Evolutionary conservation across 352 stramenopile genomes (phyloP), one percentile per base, ranked within the genome.

Genomic region (Pythium periplocum): DNA sequence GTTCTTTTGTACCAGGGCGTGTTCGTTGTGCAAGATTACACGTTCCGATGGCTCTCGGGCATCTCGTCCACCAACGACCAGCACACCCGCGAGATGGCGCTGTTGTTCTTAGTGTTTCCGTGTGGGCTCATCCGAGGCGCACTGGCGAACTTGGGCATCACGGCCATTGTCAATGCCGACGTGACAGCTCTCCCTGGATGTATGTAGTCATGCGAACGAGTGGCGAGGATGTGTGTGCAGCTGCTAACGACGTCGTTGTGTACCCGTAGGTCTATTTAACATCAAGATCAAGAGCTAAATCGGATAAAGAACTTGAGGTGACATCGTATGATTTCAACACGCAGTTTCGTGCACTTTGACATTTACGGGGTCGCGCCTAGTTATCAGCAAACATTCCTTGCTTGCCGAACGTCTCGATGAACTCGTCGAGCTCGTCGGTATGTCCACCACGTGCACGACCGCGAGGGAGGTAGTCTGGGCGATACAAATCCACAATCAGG

Each of bases 11-110:
- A 12, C 7, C 44, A 87, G 77, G 85, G 85, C 44, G 83, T 95
- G 37, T 96, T 98, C 69, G 96, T 99, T 36, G 78, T 99, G 40
- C 96, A 98, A 67, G 96, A 99, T 71, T 93, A 96, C 51, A 90
- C 85, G 49, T 95, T 98, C 44, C 82, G 85, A 45, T 98, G 93
- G 95, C 68, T 98, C 6, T 69, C 76, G 8, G 69, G 73, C 2
- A 91, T 96, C 45, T 95, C 90, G 3, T 73, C 81, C 32, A 78
- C 72, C 6, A 88, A 61, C 34, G 78, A 93, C 45, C 73, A 89
- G 47, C 79, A 90, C 58, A 91, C 80, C 26, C 87, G 93, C 51
- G 90, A 98, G 59, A 91, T 95, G 66, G 90, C 90, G 42, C 76
- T 98, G 56, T 76, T 97, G 40, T 96, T 98, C 50, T 71, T 99